These are phyloP conservation scores for Trichosporon sp. DNA, from an alignment of 1,284 basidiomycete species.

Conservation along the genomic window DNA sequence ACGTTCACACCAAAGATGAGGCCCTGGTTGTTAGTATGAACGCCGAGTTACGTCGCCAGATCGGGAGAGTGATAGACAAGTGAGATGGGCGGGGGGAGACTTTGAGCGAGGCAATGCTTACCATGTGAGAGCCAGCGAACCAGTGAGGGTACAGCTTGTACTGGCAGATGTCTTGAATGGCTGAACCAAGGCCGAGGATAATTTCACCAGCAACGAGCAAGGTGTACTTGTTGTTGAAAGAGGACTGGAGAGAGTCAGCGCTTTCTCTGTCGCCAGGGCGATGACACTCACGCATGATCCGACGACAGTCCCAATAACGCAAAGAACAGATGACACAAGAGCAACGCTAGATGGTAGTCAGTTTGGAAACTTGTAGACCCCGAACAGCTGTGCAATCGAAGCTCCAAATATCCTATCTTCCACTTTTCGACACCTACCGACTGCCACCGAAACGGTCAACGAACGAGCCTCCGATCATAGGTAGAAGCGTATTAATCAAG, in stretches of 20 bases:
- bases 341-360: conserved; percentile 1
- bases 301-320: conserved; percentile 4
- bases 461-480: conserved; percentile 47
- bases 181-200: conserved; percentile 33
- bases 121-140: conserved; percentile 31
- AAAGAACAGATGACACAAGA: neutral
- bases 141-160: conserved; percentile 41
- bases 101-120: neutral
- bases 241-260: conserved; percentile 11
- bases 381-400: too few species aligned
- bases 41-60: too few species aligned
- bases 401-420: too few species aligned
- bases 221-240: conserved; percentile 27
- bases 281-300: conserved; percentile 6
- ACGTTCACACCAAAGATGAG: conserved; percentile 36
- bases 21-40: conserved; percentile 7
- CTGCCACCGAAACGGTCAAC: conserved; percentile 48
- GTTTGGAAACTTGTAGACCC: too few species aligned
- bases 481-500: conserved; percentile 47
- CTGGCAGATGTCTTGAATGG: conserved; percentile 24
- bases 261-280: neutral
- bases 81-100: neutral
- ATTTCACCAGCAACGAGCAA: conserved; percentile 31
- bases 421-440: conserved; percentile 16
- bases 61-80: too few species aligned